These are phyloP conservation scores for Saccharomycopsis amapae DNA, from an alignment of 805 yeast genomes.

Conservation along the genomic window DNA sequence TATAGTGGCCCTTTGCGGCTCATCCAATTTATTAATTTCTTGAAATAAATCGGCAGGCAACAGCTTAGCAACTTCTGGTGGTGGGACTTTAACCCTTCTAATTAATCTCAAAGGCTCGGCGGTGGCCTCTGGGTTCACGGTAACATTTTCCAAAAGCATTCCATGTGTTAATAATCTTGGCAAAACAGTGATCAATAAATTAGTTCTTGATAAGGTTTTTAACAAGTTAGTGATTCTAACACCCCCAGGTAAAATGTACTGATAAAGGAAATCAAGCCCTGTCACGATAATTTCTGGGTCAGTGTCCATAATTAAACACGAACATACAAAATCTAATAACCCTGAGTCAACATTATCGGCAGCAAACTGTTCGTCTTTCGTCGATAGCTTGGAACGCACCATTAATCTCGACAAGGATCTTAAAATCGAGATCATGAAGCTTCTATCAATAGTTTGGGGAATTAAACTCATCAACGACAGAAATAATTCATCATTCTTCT, in stretches of 20 bases:
- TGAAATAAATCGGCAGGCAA: conserved; percentile 48
- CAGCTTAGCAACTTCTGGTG: conserved; percentile 60
- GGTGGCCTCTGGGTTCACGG: conserved; percentile 30
- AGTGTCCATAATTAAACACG: conserved; percentile 52
- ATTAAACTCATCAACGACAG: conserved; percentile 46
- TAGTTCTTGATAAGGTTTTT: conserved; percentile 40
- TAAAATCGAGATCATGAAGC: conserved; percentile 58
- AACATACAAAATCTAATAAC: conserved; percentile 47
- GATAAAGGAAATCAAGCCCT: conserved; percentile 75
- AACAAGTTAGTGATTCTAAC: conserved; percentile 48
- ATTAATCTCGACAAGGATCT: conserved; percentile 75
- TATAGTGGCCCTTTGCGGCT: conserved; percentile 85
- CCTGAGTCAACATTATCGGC: conserved; percentile 41
- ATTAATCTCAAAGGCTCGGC: conserved; percentile 33
- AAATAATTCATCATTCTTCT: conserved; percentile 63
- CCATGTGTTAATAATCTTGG: conserved; percentile 54
- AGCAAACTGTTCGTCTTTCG: conserved; percentile 41
- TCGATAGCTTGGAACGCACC: conserved; percentile 44
- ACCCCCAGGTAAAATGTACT: conserved; percentile 60
- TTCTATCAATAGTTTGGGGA: conserved; percentile 53
- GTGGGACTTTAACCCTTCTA: conserved; percentile 52
- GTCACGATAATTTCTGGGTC: conserved; percentile 69
- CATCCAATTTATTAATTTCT: conserved; percentile 60
- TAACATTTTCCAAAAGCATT: conserved; percentile 29
- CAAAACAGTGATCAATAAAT: conserved; percentile 49